These are phyloP conservation scores for Plasmodium coatneyi DNA, from an alignment of 169 alveolate genomes.

Conservation along the genomic window DNA sequence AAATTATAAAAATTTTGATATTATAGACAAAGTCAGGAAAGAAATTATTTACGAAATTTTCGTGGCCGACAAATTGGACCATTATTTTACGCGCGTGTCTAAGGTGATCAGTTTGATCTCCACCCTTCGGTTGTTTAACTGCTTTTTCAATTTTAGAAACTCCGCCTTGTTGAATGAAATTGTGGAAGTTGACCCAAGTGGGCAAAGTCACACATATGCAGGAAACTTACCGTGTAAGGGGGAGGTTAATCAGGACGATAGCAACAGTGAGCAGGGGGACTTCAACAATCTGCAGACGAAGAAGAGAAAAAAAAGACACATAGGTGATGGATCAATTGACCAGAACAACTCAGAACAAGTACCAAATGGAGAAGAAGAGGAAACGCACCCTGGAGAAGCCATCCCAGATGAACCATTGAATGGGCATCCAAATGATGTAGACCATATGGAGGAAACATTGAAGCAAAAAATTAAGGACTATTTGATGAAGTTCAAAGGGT, in stretches of 20 bases:
- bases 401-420: neutral
- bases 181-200: neutral
- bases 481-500: slow-evolving; percentile 3
- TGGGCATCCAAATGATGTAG: neutral
- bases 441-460: neutral
- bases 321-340: neutral
- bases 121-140: slow-evolving; percentile 29
- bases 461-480: neutral
- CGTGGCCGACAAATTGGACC: neutral
- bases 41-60: slow-evolving; percentile 50
- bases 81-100: slow-evolving; percentile 23
- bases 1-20: slow-evolving; percentile 45
- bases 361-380: neutral
- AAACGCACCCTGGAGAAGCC: neutral
- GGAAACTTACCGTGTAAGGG: neutral
- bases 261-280: neutral
- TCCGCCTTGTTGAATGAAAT: slow-evolving; percentile 28
- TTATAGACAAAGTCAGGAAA: slow-evolving; percentile 58
- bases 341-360: neutral
- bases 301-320: neutral
- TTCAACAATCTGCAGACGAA: neutral
- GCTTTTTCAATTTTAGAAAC: slow-evolving; percentile 49
- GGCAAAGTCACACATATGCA: neutral
- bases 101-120: slow-evolving; percentile 39
- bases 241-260: neutral